Conservation (phyloP, 2,329 filamentous ascomycete species). For the Colletotrichum sp. region DNA sequence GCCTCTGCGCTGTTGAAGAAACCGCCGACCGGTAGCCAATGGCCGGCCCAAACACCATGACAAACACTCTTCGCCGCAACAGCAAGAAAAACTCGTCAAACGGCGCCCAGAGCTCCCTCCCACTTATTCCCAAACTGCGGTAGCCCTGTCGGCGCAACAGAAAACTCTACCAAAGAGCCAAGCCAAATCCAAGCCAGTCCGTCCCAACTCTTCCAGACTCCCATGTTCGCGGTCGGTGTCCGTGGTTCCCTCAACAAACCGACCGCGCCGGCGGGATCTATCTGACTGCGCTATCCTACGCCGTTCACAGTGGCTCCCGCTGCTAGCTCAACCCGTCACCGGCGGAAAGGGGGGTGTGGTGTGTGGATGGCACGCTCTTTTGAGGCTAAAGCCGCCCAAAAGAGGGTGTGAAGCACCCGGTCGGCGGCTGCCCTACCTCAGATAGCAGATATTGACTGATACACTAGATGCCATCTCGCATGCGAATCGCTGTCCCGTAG, state of each 20-base stretch:
- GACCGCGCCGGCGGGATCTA: neutral
- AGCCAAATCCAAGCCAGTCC: neutral
- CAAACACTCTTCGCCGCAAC: neutral
- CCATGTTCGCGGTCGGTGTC: neutral
- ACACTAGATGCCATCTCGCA: slow-evolving; percentile 12
- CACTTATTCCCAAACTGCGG: neutral
- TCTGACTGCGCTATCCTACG: neutral
- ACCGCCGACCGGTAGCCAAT: neutral
- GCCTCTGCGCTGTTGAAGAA: neutral
- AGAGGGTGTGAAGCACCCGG: neutral
- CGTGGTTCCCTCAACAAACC: neutral
- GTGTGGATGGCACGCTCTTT: neutral
- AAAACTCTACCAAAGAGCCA: neutral
- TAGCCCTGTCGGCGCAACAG: neutral
- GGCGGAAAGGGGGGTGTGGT: neutral
- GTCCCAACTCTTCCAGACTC: neutral
- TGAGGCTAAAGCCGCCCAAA: neutral
- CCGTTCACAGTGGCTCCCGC: neutral
- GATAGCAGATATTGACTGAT: neutral
- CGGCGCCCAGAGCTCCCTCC: neutral
- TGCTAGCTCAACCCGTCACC: neutral
- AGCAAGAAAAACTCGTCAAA: neutral
- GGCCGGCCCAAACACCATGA: neutral
- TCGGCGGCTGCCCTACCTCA: neutral
- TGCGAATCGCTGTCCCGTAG: slow-evolving; percentile 12